Conservation (phyloP, 2,329 filamentous ascomycete genomes). For the Waltergamsia citrina region DNA sequence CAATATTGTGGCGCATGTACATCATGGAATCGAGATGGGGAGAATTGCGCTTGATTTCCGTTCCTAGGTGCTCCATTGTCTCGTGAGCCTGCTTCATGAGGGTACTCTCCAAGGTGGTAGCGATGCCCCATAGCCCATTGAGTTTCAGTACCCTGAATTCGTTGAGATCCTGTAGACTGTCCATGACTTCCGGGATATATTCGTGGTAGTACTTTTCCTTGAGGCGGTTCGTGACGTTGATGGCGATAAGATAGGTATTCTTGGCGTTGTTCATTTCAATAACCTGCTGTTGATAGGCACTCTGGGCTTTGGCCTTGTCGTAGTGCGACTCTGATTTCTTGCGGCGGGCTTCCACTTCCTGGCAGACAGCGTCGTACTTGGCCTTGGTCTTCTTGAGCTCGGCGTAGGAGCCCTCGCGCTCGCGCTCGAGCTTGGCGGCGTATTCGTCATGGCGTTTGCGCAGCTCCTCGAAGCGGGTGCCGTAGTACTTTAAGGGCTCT, state of each 20-base stretch:
- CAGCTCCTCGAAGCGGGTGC: conserved; percentile 74
- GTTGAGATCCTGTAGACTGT: conserved; percentile 87
- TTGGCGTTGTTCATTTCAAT: conserved; percentile 96
- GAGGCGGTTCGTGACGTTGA: conserved; percentile 95
- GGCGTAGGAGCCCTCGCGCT: conserved; percentile 73
- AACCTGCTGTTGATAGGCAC: conserved; percentile 84
- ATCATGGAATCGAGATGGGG: conserved; percentile 92
- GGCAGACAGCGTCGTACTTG: conserved; percentile 87
- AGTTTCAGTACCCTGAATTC: conserved; percentile 79
- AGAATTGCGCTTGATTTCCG: conserved; percentile 80
- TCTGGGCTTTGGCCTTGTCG: conserved; percentile 87
- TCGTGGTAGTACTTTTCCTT: conserved; percentile 98
- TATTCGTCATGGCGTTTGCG: conserved; percentile 88
- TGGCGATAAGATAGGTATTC: conserved; percentile 93
- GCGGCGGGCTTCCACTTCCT: conserved; percentile 87
- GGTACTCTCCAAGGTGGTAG: conserved; percentile 69
- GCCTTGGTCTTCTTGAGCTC: conserved; percentile 85
- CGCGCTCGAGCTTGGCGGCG: conserved; percentile 78
- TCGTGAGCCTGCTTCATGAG: conserved; percentile 66
- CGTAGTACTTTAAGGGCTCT: conserved; percentile 73
- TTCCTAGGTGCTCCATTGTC: conserved; percentile 61
- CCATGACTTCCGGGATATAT: conserved; percentile 87
- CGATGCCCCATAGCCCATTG: conserved; percentile 77
- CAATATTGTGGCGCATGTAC: conserved; percentile 90
- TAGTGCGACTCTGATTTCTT: conserved; percentile 95